Percentiles rank a stretch among this genome's conserved stretches.
Conservation (phyloP, 179 eudicot genomes). For the Silene coronaria region DNA sequence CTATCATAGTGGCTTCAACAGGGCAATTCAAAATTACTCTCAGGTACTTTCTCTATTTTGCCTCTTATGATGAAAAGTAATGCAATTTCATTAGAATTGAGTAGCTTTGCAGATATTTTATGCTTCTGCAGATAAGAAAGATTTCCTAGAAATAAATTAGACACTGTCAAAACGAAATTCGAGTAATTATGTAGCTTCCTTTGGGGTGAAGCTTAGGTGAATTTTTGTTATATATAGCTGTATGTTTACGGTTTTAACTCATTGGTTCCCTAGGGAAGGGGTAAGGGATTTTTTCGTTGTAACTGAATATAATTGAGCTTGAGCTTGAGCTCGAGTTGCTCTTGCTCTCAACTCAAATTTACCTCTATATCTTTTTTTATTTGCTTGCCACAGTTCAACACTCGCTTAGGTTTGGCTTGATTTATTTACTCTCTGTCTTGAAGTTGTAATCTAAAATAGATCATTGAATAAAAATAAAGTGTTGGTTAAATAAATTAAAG, state of each 20-base stretch:
- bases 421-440: not conserved
- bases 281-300: not conserved
- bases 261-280: not conserved
- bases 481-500: not conserved
- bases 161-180: too few relatives aligned
- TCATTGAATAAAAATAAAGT: not conserved
- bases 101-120: not conserved
- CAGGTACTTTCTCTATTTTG: conserved; percentile 48
- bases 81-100: not conserved
- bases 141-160: not conserved
- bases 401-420: not conserved
- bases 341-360: not conserved
- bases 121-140: not conserved
- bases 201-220: not conserved
- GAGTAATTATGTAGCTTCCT: not conserved
- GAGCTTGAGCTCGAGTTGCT: not conserved
- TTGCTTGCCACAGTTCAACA: not conserved
- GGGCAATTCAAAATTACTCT: conserved; percentile 98
- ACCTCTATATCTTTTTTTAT: not conserved
- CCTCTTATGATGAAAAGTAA: not conserved
- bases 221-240: conserved; percentile 3
- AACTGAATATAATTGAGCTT: not conserved
- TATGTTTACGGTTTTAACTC: not conserved
- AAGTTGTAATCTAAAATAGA: not conserved
- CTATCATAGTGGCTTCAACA: conserved; percentile 93